phyloP scores from a whole-genome alignment of 208 protist species.

The Acanthamoeba pearcei region DNA sequence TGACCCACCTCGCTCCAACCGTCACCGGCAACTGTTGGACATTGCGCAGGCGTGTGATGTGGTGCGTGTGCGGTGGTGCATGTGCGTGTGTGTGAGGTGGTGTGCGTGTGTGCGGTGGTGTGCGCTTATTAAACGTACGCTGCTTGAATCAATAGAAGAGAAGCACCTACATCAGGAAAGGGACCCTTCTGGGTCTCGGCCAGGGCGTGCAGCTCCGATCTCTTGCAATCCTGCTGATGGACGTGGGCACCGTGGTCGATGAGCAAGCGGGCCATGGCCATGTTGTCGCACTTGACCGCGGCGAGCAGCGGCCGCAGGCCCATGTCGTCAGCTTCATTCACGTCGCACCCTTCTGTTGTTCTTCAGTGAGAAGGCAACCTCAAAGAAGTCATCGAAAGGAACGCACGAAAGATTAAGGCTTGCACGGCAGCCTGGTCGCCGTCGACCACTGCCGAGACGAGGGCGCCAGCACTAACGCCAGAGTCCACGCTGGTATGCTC shows the following conservation, averaged over 20 bases:
- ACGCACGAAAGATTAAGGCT: not conserved
- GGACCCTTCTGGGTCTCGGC: not conserved
- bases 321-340: not conserved
- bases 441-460: not conserved
- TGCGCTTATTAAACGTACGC: no score
- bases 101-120: not conserved
- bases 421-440: not conserved
- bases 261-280: not conserved
- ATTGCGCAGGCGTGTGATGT: not conserved
- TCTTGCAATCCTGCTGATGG: no score
- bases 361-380: not conserved
- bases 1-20: not conserved
- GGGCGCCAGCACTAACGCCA: not conserved
- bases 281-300: slow-evolving; percentile 13
- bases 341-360: not conserved
- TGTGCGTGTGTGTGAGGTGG: not conserved
- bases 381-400: not conserved
- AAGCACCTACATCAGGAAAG: not conserved
- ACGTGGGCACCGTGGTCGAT: not conserved
- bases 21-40: not conserved
- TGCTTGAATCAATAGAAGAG: no score
- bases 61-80: not conserved
- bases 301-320: slow-evolving; percentile 20
- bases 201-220: slow-evolving; percentile 9
- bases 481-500: not conserved